These are phyloP conservation scores for Crucihimalaya himalaica DNA, from an alignment of 345 rosid genomes.

Conservation along the genomic window DNA sequence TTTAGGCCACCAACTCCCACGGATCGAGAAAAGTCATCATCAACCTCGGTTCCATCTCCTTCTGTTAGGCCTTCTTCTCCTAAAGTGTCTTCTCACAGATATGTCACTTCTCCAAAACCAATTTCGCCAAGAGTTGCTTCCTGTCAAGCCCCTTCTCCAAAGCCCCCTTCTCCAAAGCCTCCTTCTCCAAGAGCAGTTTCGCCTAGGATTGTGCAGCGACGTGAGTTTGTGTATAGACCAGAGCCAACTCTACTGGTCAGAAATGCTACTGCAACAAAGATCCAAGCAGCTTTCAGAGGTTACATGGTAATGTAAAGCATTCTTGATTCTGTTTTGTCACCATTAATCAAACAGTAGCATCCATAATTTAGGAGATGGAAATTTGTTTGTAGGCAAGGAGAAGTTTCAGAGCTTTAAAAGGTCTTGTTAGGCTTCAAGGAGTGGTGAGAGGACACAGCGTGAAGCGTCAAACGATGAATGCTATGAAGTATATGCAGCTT, in stretches of 20 bases:
- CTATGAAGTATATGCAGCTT: conserved; percentile 94
- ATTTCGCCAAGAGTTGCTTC: conserved; percentile 51
- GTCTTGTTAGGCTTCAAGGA: conserved; percentile 97
- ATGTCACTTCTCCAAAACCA: conserved; percentile 49
- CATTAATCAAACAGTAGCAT: background rate
- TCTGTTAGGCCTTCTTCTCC: conserved; percentile 51
- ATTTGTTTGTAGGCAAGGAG: conserved; percentile 66
- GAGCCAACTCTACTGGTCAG: conserved; percentile 66
- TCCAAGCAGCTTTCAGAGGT: conserved; percentile 91
- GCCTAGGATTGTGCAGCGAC: conserved; percentile 55
- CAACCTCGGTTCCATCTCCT: conserved; percentile 39
- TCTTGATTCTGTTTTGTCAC: conserved; percentile 18
- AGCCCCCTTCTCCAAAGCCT: conserved; percentile 51
- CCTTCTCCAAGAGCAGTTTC: conserved; percentile 63
- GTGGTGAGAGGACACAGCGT: conserved; percentile 87
- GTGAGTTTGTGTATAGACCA: conserved; percentile 57
- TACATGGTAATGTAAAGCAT: conserved; percentile 59
- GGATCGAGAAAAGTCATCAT: conserved; percentile 42
- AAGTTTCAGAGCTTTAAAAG: conserved; percentile 89
- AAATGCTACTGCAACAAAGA: conserved; percentile 70
- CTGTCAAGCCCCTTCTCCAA: conserved; percentile 46
- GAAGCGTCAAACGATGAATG: conserved; percentile 84
- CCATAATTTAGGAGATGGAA: conserved; percentile 1
- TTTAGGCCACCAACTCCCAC: conserved; percentile 79
- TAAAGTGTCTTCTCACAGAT: conserved; percentile 48